phyloP scores from a whole-genome alignment of 805 yeast species.

The Spathaspora passalidarum region DNA sequence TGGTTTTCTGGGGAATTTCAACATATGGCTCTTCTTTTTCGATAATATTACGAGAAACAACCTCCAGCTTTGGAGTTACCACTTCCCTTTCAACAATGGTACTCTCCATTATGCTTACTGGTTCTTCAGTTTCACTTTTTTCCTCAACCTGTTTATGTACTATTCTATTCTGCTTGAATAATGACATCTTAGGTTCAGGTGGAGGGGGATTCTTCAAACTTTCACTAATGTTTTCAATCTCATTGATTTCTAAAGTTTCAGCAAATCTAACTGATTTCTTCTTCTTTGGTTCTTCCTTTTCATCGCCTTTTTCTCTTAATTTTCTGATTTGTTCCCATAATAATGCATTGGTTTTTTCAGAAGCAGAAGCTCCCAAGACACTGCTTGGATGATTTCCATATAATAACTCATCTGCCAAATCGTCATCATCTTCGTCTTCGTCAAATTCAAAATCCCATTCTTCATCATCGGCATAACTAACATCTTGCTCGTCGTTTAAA shows the following conservation, averaged over 20 bases:
- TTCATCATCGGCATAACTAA: constrained; percentile 27
- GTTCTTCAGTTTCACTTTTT: constrained; percentile 7
- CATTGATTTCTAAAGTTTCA: constrained; percentile 51
- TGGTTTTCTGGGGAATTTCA: not conserved
- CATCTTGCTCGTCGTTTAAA: constrained; percentile 28
- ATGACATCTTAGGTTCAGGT: constrained; percentile 3
- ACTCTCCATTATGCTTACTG: not conserved
- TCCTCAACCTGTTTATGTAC: constrained; percentile 14
- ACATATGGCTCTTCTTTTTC: not conserved
- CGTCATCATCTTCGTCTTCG: constrained; percentile 24
- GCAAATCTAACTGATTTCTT: constrained; percentile 57
- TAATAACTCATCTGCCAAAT: constrained; percentile 29
- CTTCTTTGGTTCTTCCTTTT: not conserved
- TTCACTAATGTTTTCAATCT: constrained; percentile 55
- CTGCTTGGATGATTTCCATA: not conserved
- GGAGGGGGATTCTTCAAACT: constrained; percentile 29
- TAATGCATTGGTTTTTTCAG: constrained; percentile 14
- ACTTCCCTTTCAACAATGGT: not conserved
- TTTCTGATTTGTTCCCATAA: constrained; percentile 42
- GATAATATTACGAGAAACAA: not conserved
- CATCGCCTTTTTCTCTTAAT: constrained; percentile 13
- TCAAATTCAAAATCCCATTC: constrained; percentile 38
- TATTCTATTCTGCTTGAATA: constrained; percentile 14
- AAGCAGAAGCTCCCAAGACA: not conserved
- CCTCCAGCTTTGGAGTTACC: not conserved